Conservation (phyloP, 495 filamentous ascomycete genomes). For the Astrothelium subdiscretum region DNA sequence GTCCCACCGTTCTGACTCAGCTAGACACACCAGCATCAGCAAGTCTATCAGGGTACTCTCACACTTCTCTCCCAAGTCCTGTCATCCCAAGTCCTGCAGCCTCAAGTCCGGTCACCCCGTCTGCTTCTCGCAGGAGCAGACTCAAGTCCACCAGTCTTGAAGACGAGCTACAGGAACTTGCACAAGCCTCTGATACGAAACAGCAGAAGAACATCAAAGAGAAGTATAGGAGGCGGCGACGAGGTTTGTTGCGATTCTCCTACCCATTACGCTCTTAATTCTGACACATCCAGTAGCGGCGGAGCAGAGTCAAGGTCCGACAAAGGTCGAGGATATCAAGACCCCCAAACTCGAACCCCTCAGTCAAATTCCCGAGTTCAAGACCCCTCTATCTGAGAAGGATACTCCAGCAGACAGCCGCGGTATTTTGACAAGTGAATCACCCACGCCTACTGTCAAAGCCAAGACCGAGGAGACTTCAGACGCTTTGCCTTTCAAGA, state of each 20-base stretch:
- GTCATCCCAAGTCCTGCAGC: no score
- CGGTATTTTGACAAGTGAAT: not conserved
- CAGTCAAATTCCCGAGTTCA: no score
- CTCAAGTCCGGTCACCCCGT: not conserved
- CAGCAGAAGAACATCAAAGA: not conserved
- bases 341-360: not conserved
- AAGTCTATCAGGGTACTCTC: not conserved
- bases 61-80: no score
- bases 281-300: not conserved
- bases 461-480: not conserved
- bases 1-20: not conserved
- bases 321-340: not conserved
- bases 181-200: not conserved
- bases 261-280: not conserved
- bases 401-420: not conserved
- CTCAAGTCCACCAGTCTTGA: not conserved
- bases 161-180: not conserved
- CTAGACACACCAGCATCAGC: no score
- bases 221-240: conserved; percentile 1
- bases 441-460: not conserved
- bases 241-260: not conserved
- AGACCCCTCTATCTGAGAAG: not conserved
- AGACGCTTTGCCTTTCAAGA: no score
- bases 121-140: not conserved
- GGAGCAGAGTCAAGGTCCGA: not conserved